Conservation (phyloP, 352 stramenopile genomes). For the Albugo laibachii region DNA sequence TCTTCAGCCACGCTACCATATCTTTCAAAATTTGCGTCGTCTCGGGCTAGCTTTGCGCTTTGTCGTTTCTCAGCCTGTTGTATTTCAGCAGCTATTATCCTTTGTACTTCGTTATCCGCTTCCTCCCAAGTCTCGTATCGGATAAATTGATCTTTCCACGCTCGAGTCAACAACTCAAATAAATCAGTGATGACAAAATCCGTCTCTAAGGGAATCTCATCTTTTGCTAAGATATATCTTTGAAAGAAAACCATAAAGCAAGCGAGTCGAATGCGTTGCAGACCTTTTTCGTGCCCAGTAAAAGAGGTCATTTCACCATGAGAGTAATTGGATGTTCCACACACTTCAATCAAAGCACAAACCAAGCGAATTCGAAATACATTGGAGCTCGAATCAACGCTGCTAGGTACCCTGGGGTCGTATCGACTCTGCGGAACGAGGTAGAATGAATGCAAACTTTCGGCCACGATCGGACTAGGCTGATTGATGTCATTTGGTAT, state of each 20-base stretch:
- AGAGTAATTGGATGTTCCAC: background rate
- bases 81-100: conserved; percentile 37
- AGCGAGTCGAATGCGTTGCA: conserved; percentile 68
- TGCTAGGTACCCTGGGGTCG: conserved; percentile 74
- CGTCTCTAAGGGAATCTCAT: conserved; percentile 85
- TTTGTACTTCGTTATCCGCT: conserved; percentile 28
- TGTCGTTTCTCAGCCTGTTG: conserved; percentile 35
- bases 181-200: conserved; percentile 81
- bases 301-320: background rate
- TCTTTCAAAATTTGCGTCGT: conserved; percentile 11
- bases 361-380: conserved; percentile 86
- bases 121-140: conserved; percentile 63
- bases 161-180: conserved; percentile 35
- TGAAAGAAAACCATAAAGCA: conserved; percentile 89
- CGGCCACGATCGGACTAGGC: conserved; percentile 29
- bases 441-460: conserved; percentile 9
- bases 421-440: conserved; percentile 62
- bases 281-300: conserved; percentile 30
- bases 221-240: conserved; percentile 92
- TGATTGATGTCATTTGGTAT: conserved; percentile 80
- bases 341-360: conserved; percentile 20
- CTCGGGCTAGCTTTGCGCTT: conserved; percentile 18
- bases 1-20: conserved; percentile 7
- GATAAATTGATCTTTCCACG: conserved; percentile 44
- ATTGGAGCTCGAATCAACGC: conserved; percentile 80